These are phyloP conservation scores for Chaetomiaceae sp. DNA, from an alignment of 2,329 filamentous ascomycete genomes.

Conservation along the genomic window DNA sequence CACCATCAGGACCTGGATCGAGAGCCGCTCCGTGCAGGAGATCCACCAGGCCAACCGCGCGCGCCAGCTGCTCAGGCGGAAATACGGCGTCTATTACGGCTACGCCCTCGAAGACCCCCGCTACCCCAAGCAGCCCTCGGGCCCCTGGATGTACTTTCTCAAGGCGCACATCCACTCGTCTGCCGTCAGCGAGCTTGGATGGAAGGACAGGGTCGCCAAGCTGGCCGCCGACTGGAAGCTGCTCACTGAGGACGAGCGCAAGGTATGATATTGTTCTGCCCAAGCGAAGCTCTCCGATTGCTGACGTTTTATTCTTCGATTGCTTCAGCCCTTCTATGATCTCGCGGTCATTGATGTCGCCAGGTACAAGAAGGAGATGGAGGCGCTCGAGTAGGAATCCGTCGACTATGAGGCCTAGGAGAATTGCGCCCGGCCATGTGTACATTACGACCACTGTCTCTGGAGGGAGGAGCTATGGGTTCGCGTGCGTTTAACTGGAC, in stretches of 20 bases:
- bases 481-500: not conserved
- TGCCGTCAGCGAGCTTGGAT: conserved; percentile 18
- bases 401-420: too few species aligned
- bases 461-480: not conserved
- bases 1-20: conserved; percentile 45
- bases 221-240: conserved; percentile 40
- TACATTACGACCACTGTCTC: not conserved
- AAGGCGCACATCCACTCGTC: conserved; percentile 35
- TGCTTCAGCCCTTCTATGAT: conserved; percentile 15
- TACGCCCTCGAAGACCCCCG: conserved; percentile 44
- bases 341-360: not conserved
- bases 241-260: conserved; percentile 39
- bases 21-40: conserved; percentile 35
- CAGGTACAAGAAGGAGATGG: conserved; percentile 8
- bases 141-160: conserved; percentile 35
- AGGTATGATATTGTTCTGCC: conserved; percentile 31
- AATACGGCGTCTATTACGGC: conserved; percentile 19
- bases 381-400: not conserved
- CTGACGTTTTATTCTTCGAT: not conserved
- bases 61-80: conserved; percentile 38
- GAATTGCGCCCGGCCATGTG: not conserved
- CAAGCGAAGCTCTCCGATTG: not conserved
- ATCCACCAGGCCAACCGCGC: conserved; percentile 45
- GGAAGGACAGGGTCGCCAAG: conserved; percentile 22
- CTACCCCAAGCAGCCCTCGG: conserved; percentile 37